Evolutionary conservation across 148 eudicot genomes (phyloP), one percentile per base, ranked within the genome.

Genomic region (Diospyros lotus): DNA sequence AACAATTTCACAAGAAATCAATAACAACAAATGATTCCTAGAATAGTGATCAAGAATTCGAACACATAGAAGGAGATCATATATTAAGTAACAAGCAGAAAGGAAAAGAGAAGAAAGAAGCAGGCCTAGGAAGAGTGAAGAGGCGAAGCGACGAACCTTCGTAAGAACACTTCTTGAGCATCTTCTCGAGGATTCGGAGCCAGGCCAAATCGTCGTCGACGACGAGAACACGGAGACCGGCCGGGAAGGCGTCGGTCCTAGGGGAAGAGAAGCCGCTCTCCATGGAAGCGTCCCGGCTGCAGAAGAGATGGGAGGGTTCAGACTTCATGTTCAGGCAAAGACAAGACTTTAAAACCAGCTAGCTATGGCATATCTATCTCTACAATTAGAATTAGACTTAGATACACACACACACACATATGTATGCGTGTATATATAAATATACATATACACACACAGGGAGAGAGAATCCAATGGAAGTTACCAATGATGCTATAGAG

Each of bases 91-190:
- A 28, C 11, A 38, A 69, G 3, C 46, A 39, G 9, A 17, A 0
- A 70, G 18, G 9, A n/a, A 6, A 4, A 70, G 50, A 54, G 58
- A 69, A 12, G 3, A 15, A 42, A 55, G 18, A 56, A 8, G 1
- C 15, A 14, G 59, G 10, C 40, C 4, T 52, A 4, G 0, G 64
- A 3, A 2, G 18, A 56, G 75, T 5, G 1, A 17, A 12, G 11
- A 41, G 9, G 5, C 40, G 13, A 17, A 38, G 0, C 8, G 38
- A 66, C 3, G 46, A 14, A 94, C 98, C 98, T 89, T 94, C 90
- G 73, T 94, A 94, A n/a, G 85, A 81, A 73, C 98, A 94, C 76
- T 94, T 94, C 77, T 90, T 94, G 76, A 94, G 98, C 98, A 94
- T 94, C 87, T 89, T 94, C 71, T 92, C 97, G 0, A 94, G 86